phyloP scores from a whole-genome alignment of 495 filamentous ascomycete genomes.

The Aspergillus sclerotiicarbonarius region DNA sequence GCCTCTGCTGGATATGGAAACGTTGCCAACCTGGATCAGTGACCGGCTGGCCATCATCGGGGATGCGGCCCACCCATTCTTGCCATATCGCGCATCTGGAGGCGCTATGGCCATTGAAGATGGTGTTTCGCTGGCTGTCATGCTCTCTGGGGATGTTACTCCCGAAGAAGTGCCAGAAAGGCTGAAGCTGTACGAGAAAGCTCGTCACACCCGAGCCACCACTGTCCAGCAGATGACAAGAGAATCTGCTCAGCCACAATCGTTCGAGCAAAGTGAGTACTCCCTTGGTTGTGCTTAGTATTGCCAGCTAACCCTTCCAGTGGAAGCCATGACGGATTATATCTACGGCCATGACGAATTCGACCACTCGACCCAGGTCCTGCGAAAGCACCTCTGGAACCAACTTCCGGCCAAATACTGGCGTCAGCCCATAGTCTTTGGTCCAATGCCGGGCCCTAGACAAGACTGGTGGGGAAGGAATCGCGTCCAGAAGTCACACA shows the following conservation, averaged over 20 bases:
- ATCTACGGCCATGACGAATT: constrained; percentile 61
- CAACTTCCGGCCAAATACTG: constrained; percentile 43
- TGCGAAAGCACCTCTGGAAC: constrained; percentile 46
- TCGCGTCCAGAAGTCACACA: constrained; percentile 20
- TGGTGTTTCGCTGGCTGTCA: constrained; percentile 52
- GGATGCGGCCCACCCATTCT: constrained; percentile 64
- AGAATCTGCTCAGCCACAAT: constrained; percentile 25
- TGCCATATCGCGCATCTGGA: constrained; percentile 56
- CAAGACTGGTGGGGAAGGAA: constrained; percentile 36
- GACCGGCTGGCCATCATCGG: constrained; percentile 53
- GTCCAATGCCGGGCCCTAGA: constrained; percentile 54
- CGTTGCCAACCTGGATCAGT: constrained; percentile 52
- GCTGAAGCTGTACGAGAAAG: constrained; percentile 56
- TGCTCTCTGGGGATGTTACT: constrained; percentile 44
- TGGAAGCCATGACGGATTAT: constrained; percentile 49
- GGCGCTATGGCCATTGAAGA: constrained; percentile 61
- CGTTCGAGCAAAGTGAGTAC: constrained; percentile 20
- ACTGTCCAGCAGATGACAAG: constrained; percentile 53
- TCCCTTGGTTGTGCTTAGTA: not conserved
- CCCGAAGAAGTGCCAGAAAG: constrained; percentile 46
- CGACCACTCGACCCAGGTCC: constrained; percentile 49
- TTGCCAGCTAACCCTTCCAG: constrained; percentile 21
- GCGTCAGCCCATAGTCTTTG: constrained; percentile 56
- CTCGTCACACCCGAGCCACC: constrained; percentile 52
- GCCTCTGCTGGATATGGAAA: constrained; percentile 58